Evolutionary conservation across 495 filamentous ascomycete genomes (phyloP).

Genomic region (Penicillium steckii): DNA sequence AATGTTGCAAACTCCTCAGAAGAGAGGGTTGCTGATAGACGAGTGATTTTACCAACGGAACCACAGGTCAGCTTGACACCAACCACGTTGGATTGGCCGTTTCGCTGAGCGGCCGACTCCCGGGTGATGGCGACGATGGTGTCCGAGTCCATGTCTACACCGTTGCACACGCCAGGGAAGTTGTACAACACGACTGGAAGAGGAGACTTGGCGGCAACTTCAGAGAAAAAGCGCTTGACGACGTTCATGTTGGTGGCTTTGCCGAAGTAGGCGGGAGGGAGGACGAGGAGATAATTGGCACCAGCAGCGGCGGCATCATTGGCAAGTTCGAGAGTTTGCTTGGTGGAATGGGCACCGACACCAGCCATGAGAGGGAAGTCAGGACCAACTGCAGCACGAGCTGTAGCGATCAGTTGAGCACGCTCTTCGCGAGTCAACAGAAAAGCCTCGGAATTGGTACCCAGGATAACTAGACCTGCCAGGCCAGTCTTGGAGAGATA

Average conservation of each 20-base stretch:
- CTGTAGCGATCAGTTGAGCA: constrained; percentile 45
- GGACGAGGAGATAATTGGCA: constrained; percentile 59
- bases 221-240: constrained; percentile 58
- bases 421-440: constrained; percentile 63
- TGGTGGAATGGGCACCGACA: constrained; percentile 61
- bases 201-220: constrained; percentile 49
- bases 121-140: constrained; percentile 51
- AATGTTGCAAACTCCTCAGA: constrained; percentile 59
- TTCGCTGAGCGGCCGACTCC: constrained; percentile 42
- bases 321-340: constrained; percentile 59
- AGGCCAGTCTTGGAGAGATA: constrained; percentile 56
- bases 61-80: constrained; percentile 72
- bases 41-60: constrained; percentile 64
- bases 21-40: constrained; percentile 54
- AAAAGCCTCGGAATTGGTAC: constrained; percentile 67
- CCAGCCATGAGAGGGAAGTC: constrained; percentile 61
- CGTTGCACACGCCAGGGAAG: constrained; percentile 71
- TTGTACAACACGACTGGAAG: constrained; percentile 69
- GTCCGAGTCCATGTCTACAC: constrained; percentile 65
- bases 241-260: constrained; percentile 56
- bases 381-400: constrained; percentile 50
- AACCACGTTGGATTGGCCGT: constrained; percentile 52
- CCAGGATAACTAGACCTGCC: constrained; percentile 58
- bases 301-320: constrained; percentile 56
- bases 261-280: constrained; percentile 66